Conservation (phyloP, 2,329 filamentous ascomycete genomes). For the Phialocephala subalpina region DNA sequence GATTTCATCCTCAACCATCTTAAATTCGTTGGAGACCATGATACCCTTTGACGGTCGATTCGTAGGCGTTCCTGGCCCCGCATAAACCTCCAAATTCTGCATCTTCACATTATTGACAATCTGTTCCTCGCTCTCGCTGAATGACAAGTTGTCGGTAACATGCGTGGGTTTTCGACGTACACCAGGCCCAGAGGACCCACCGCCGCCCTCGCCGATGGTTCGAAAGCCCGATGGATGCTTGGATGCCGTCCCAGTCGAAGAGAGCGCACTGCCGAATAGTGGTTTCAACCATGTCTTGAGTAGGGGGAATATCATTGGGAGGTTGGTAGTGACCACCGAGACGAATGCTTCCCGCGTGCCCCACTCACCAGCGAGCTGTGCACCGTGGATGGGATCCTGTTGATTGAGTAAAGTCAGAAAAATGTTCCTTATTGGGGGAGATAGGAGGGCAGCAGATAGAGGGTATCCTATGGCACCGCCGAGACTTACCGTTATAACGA, state of each 20-base stretch:
- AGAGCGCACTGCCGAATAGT: constrained; percentile 47
- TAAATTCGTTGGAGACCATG: constrained; percentile 48
- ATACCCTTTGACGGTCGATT: constrained; percentile 43
- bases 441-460: background rate
- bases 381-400: constrained; percentile 48
- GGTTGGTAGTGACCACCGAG: constrained; percentile 48
- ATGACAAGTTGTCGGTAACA: constrained; percentile 45
- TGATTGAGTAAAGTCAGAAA: constrained; percentile 42
- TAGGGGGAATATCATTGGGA: constrained; percentile 55
- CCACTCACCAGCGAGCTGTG: constrained; percentile 49
- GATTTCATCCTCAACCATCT: constrained; percentile 22
- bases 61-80: constrained; percentile 24
- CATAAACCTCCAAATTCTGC: constrained; percentile 45
- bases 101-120: constrained; percentile 54
- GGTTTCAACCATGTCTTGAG: constrained; percentile 50
- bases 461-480: background rate
- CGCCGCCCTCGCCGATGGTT: constrained; percentile 49
- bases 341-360: constrained; percentile 48
- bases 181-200: constrained; percentile 33
- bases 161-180: constrained; percentile 42
- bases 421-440: constrained; percentile 25
- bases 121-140: constrained; percentile 53
- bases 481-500: constrained; percentile 49
- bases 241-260: constrained; percentile 49
- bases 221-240: constrained; percentile 49